Percentiles rank a stretch among this genome's conserved stretches.
These are phyloP conservation scores for Trifolium pratense DNA, from an alignment of 306 rosid species.

Conservation along the genomic window DNA sequence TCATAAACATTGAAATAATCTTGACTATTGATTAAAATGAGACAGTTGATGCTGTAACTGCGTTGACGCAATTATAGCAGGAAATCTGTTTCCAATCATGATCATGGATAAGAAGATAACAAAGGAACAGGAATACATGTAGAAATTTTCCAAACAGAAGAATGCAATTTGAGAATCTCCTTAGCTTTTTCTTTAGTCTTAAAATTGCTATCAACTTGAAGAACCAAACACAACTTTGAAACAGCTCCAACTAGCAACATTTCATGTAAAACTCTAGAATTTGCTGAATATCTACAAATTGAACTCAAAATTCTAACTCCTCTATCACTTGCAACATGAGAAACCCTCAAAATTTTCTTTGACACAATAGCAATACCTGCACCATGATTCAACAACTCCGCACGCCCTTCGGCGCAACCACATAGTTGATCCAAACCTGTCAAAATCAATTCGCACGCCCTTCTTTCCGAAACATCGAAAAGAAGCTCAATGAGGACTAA, in stretches of 20 bases:
- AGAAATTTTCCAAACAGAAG: conserved; percentile 76
- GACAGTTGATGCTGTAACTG: too few species aligned
- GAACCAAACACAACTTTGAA: conserved; percentile 75
- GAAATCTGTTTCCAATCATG: neutral
- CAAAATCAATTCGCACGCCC: conserved; percentile 58
- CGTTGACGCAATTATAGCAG: too few species aligned
- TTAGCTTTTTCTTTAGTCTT: conserved; percentile 77
- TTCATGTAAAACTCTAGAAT: conserved; percentile 59
- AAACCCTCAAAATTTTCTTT: conserved; percentile 77
- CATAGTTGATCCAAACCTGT: conserved; percentile 71
- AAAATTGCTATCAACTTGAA: conserved; percentile 62
- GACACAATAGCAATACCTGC: conserved; percentile 80
- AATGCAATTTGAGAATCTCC: conserved; percentile 71
- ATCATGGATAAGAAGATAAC: conserved; percentile 61
- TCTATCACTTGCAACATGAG: conserved; percentile 66
- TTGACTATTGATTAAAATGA: too few species aligned
- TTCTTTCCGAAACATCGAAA: conserved; percentile 46
- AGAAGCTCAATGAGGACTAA: conserved; percentile 60
- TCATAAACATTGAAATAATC: too few species aligned
- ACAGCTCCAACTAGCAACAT: conserved; percentile 82
- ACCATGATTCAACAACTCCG: conserved; percentile 64
- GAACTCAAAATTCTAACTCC: conserved; percentile 70
- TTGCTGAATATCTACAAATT: conserved; percentile 64
- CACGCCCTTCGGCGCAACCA: conserved; percentile 81
- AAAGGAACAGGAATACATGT: conserved; percentile 68